Percentiles rank a stretch among this genome's conserved stretches.
phyloP scores from a whole-genome alignment of 164 flowering plant species.

The Piper betle region DNA sequence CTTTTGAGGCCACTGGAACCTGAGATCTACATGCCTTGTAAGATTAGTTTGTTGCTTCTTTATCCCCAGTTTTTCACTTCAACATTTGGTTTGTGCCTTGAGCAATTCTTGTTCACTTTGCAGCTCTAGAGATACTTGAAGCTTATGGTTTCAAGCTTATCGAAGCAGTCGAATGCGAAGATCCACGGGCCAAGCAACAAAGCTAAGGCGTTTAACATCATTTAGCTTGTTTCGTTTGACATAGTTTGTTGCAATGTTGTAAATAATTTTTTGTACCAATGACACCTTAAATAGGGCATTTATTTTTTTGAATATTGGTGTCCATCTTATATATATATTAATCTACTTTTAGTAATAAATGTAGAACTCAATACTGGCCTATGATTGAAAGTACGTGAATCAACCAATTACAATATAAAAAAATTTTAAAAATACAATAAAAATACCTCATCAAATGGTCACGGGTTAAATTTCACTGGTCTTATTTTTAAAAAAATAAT shows the following conservation, averaged over 20 bases:
- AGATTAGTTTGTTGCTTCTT: not conserved
- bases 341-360: too few species aligned
- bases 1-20: constrained; percentile 74
- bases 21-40: constrained; percentile 87
- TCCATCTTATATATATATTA: too few species aligned
- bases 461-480: too few species aligned
- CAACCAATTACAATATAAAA: too few species aligned
- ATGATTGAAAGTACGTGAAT: too few species aligned
- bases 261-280: not conserved
- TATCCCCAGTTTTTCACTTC: not conserved
- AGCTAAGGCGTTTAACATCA: not conserved
- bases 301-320: too few species aligned
- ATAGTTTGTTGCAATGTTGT: too few species aligned
- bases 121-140: constrained; percentile 69
- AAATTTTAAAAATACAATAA: too few species aligned
- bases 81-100: not conserved
- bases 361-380: too few species aligned
- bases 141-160: constrained; percentile 57
- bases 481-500: too few species aligned
- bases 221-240: not conserved
- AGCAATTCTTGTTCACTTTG: not conserved
- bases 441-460: too few species aligned
- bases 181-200: not conserved
- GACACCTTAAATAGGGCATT: too few species aligned
- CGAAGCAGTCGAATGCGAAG: constrained; percentile 41